Evolutionary conservation across 2,329 filamentous ascomycete species (phyloP).

Genomic region (Dryadomyces sulphureus): DNA sequence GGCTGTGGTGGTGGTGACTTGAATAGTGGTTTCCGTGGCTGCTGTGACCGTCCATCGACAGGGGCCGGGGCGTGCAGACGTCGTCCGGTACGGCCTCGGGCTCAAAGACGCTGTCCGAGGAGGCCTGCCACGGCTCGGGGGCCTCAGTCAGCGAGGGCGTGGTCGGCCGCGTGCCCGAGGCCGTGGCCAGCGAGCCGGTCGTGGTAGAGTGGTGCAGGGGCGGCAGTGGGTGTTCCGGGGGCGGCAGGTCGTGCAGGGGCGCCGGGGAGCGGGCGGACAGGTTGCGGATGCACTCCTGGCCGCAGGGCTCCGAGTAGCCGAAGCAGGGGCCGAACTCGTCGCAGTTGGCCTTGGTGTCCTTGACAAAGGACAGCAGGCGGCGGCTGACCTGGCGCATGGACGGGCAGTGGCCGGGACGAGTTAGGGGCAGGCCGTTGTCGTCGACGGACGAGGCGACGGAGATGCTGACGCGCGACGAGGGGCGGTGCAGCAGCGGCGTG

Average conservation of each 20-base stretch:
- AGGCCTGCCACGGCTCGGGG: neutral
- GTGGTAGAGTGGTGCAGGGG: neutral
- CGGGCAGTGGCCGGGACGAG: slow-evolving; percentile 23
- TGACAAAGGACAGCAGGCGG: slow-evolving; percentile 48
- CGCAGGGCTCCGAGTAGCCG: slow-evolving; percentile 51
- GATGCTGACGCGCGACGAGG: slow-evolving; percentile 5
- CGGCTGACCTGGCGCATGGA: slow-evolving; percentile 41
- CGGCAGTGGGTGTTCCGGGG: slow-evolving; percentile 4
- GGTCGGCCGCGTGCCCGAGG: neutral
- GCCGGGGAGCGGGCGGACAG: slow-evolving; percentile 24
- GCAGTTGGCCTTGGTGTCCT: slow-evolving; percentile 48
- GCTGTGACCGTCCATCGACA: neutral
- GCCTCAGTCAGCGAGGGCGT: neutral
- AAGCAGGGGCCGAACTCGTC: slow-evolving; percentile 46
- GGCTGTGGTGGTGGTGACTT: slow-evolving; percentile 7
- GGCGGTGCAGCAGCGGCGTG: slow-evolving; percentile 29
- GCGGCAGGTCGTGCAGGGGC: slow-evolving; percentile 2
- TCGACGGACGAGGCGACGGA: slow-evolving; percentile 15
- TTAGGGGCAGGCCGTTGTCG: slow-evolving; percentile 5
- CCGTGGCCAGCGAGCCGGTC: neutral
- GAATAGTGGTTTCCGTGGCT: neutral
- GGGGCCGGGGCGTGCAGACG: no score
- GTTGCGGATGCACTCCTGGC: slow-evolving; percentile 51
- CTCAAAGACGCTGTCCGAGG: neutral
- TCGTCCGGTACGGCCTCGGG: no score